Conservation (phyloP, 179 eudicot genomes). For the Spinacia oleracea region DNA sequence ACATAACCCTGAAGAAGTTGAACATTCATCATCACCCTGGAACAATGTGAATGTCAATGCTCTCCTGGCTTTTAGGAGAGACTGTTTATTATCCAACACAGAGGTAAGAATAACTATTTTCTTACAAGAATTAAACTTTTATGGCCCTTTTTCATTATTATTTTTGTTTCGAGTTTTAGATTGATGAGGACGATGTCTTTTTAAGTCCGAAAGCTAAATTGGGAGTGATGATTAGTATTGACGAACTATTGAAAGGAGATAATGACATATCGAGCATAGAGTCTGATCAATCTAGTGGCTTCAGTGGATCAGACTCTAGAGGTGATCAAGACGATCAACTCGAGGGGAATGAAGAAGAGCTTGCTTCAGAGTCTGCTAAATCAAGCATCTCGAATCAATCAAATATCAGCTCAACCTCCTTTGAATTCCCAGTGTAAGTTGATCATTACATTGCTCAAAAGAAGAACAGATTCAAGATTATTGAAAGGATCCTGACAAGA, state of each 20-base stretch:
- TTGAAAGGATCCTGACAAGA: neutral
- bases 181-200: slow-evolving; percentile 24
- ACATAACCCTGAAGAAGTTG: slow-evolving; percentile 19
- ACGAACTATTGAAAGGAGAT: slow-evolving; percentile 24
- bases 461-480: neutral
- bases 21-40: slow-evolving; percentile 14
- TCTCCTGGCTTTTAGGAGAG: slow-evolving; percentile 22
- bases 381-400: slow-evolving; percentile 47
- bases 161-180: slow-evolving; percentile 9
- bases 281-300: slow-evolving; percentile 34
- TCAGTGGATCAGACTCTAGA: slow-evolving; percentile 23
- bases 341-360: slow-evolving; percentile 25
- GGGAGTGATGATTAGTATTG: slow-evolving; percentile 28
- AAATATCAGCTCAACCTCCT: slow-evolving; percentile 50
- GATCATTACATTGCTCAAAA: neutral
- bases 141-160: neutral
- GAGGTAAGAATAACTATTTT: slow-evolving; percentile 18
- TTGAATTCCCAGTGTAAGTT: slow-evolving; percentile 73
- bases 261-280: slow-evolving; percentile 26
- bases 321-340: slow-evolving; percentile 24
- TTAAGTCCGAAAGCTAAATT: slow-evolving; percentile 33
- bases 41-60: slow-evolving; percentile 16
- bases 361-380: slow-evolving; percentile 31
- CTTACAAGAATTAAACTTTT: neutral
- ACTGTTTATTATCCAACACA: slow-evolving; percentile 20